Percentiles rank a stretch among this genome's conserved stretches.
Conservation (phyloP, 2,329 filamentous ascomycete genomes). For the Ramularia collo-cygni region DNA sequence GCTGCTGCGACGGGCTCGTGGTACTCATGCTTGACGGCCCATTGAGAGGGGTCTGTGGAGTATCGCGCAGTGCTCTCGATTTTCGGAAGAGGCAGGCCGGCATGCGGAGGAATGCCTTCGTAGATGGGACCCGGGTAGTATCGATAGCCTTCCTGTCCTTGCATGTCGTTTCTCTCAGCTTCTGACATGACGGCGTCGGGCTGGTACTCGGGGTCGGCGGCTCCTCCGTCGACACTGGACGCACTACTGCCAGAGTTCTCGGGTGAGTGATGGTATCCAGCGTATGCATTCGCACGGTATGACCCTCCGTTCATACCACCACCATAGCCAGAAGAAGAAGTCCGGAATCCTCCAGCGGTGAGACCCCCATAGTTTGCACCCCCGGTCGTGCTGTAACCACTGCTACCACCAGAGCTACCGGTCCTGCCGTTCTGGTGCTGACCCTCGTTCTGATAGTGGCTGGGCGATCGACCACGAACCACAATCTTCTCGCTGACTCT, state of each 20-base stretch:
- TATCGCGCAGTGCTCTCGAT: slow-evolving; percentile 22
- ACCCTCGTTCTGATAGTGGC: slow-evolving; percentile 49
- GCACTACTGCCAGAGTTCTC: slow-evolving; percentile 40
- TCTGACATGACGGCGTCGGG: slow-evolving; percentile 36
- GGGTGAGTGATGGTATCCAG: slow-evolving; percentile 19
- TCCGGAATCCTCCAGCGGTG: slow-evolving; percentile 27
- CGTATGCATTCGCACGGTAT: slow-evolving; percentile 25
- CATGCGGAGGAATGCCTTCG: slow-evolving; percentile 28
- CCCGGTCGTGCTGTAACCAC: slow-evolving; percentile 31
- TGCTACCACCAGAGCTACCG: slow-evolving; percentile 57
- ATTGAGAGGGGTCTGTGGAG: slow-evolving; percentile 28
- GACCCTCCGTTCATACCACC: slow-evolving; percentile 19
- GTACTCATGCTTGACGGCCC: slow-evolving; percentile 38
- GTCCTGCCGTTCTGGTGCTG: slow-evolving; percentile 50
- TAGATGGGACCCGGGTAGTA: slow-evolving; percentile 42
- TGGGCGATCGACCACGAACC: slow-evolving; percentile 75
- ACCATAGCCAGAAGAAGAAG: slow-evolving; percentile 17
- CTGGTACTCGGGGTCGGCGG: slow-evolving; percentile 24
- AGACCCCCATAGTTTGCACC: slow-evolving; percentile 24
- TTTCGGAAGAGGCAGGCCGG: slow-evolving; percentile 27
- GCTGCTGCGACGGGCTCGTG: slow-evolving; percentile 29
- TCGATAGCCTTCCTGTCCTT: slow-evolving; percentile 38
- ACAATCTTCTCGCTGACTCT: slow-evolving; percentile 75
- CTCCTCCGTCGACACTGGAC: slow-evolving; percentile 27
- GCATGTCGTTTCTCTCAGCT: slow-evolving; percentile 38